Percentiles rank a stretch among this genome's conserved stretches.
Conservation (phyloP, 371 early-diverging fungal genomes). For the Cokeromyces recurvatus region DNA sequence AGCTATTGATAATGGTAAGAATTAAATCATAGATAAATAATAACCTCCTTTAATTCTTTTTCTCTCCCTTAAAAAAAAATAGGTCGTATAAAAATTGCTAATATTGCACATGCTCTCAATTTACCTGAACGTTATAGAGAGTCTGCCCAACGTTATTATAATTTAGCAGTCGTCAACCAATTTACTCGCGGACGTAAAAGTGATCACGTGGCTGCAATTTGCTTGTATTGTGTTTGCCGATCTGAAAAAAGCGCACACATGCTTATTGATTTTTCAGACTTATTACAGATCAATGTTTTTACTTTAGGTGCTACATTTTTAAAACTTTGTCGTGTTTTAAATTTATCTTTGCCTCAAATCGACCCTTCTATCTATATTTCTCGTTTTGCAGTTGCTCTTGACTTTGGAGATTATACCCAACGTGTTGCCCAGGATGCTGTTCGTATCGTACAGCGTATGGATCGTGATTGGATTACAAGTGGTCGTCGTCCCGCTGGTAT, state of each 20-base stretch:
- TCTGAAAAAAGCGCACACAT: constrained; percentile 88
- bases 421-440: constrained; percentile 81
- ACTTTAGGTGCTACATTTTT: constrained; percentile 92
- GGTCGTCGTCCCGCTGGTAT: constrained; percentile 98
- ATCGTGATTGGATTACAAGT: constrained; percentile 96
- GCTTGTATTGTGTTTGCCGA: constrained; percentile 96
- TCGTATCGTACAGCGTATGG: constrained; percentile 93
- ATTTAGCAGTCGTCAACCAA: constrained; percentile 86
- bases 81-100: constrained; percentile 60
- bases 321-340: constrained; percentile 73
- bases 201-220: constrained; percentile 89
- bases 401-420: constrained; percentile 89
- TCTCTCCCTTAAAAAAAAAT: neutral
- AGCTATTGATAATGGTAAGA: constrained; percentile 62
- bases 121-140: constrained; percentile 81
- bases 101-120: constrained; percentile 63
- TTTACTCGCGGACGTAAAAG: constrained; percentile 92
- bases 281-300: constrained; percentile 89
- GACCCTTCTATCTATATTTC: constrained; percentile 97
- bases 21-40: neutral
- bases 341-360: constrained; percentile 80
- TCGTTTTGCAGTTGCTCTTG: constrained; percentile 89
- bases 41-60: too few relatives aligned
- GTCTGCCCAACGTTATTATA: constrained; percentile 90
- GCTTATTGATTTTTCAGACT: constrained; percentile 98